phyloP scores from a whole-genome alignment of 176 grass and related monocot genomes.

The Cymbopogon citratus region DNA sequence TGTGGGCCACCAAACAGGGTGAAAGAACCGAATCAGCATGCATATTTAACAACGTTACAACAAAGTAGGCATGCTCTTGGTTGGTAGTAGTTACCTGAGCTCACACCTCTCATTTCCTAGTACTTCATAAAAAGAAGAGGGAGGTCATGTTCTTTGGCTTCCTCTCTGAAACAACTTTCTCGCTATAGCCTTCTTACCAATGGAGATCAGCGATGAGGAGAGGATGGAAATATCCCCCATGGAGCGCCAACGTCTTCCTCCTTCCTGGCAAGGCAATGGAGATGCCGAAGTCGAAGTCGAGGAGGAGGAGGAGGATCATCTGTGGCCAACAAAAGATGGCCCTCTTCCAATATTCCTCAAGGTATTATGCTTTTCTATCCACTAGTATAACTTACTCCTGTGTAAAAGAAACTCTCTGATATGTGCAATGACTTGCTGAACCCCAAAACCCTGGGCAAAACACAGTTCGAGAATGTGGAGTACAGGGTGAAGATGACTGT shows the following conservation, averaged over 20 bases:
- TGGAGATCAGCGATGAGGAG: constrained; percentile 58
- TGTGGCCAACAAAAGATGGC: constrained; percentile 47
- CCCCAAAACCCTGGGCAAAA: background rate
- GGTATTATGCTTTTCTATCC: constrained; percentile 25
- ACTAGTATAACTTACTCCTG: background rate
- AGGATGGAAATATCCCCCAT: constrained; percentile 21
- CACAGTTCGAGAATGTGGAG: constrained; percentile 93
- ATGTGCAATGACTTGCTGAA: background rate
- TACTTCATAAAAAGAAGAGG: constrained; percentile 33
- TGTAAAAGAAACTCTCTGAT: background rate
- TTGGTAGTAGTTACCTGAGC: constrained; percentile 48
- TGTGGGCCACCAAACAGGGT: constrained; percentile 62
- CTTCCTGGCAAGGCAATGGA: constrained; percentile 24
- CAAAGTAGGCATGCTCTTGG: constrained; percentile 63
- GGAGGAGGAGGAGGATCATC: constrained; percentile 33
- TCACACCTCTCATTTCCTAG: constrained; percentile 10
- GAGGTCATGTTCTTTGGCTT: background rate
- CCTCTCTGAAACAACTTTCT: constrained; percentile 34
- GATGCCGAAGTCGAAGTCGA: constrained; percentile 29
- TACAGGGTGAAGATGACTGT: constrained; percentile 55
- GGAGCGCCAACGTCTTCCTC: constrained; percentile 8
- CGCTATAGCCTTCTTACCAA: background rate
- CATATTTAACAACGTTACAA: background rate
- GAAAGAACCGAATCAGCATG: background rate
- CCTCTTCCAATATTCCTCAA: constrained; percentile 91